Evolutionary conservation across 352 stramenopile genomes (phyloP).

Genomic region (Phytophthora pluvialis): DNA sequence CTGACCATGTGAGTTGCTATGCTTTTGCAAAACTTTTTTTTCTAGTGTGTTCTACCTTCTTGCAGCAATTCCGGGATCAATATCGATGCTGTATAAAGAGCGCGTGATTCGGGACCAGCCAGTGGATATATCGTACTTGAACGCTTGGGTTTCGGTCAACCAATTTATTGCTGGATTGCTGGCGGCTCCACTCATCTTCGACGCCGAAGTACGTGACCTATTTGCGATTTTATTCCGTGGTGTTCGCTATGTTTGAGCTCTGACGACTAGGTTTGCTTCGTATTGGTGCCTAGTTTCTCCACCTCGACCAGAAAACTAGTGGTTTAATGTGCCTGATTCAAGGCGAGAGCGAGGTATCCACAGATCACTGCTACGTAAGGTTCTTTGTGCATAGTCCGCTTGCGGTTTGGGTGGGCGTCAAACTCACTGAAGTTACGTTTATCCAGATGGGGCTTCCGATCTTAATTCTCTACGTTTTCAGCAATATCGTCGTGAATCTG

Average conservation of each 20-base stretch:
- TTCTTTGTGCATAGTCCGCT: neutral
- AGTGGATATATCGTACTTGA: constrained; percentile 90
- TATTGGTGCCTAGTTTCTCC: constrained; percentile 38
- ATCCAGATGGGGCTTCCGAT: constrained; percentile 75
- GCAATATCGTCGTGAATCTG: constrained; percentile 83
- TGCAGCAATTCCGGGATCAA: constrained; percentile 69
- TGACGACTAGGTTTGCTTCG: constrained; percentile 4
- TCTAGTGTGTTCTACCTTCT: constrained; percentile 77
- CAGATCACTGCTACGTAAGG: constrained; percentile 80
- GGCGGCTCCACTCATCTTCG: constrained; percentile 81
- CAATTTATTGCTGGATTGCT: constrained; percentile 87
- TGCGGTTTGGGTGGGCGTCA: neutral
- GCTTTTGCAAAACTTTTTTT: neutral
- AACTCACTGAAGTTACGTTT: constrained; percentile 6
- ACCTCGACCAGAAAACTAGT: constrained; percentile 84
- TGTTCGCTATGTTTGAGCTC: neutral
- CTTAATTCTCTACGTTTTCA: constrained; percentile 74
- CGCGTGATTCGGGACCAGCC: constrained; percentile 79
- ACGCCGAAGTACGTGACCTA: constrained; percentile 52
- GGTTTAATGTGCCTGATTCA: constrained; percentile 84
- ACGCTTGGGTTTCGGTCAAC: constrained; percentile 87
- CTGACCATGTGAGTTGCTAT: neutral
- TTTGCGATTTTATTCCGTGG: neutral
- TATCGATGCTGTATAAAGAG: constrained; percentile 92
- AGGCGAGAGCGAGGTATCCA: constrained; percentile 65